Evolutionary conservation across 2,329 filamentous ascomycete genomes (phyloP).

Genomic region (Cladosporium sp.): DNA sequence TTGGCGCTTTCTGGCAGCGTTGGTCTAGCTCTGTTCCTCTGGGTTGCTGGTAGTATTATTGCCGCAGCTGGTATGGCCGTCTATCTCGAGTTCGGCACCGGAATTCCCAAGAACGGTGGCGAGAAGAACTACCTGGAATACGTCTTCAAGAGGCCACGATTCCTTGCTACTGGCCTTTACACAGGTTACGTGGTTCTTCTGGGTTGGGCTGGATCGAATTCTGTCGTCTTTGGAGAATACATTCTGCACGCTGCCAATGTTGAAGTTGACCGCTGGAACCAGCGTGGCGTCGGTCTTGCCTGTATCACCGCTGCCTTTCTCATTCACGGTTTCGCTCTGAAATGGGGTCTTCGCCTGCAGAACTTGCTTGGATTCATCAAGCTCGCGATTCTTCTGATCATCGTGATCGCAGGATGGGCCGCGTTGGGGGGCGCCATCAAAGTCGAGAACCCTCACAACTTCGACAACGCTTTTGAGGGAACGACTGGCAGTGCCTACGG

Average conservation of each 20-base stretch:
- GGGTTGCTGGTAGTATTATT: slow-evolving; percentile 60
- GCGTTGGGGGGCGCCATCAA: slow-evolving; percentile 59
- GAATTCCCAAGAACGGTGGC: slow-evolving; percentile 60
- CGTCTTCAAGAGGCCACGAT: slow-evolving; percentile 57
- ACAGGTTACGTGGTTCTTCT: slow-evolving; percentile 59
- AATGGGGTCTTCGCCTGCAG: slow-evolving; percentile 64
- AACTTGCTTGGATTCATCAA: slow-evolving; percentile 64
- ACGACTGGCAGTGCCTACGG: slow-evolving; percentile 64
- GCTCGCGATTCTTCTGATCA: slow-evolving; percentile 61
- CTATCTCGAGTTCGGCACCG: slow-evolving; percentile 63
- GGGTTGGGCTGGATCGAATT: slow-evolving; percentile 64
- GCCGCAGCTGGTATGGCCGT: slow-evolving; percentile 60
- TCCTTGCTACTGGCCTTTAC: slow-evolving; percentile 59
- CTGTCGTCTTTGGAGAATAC: slow-evolving; percentile 67
- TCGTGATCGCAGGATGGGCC: slow-evolving; percentile 58
- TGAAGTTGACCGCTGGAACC: slow-evolving; percentile 62
- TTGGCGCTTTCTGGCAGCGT: slow-evolving; percentile 55
- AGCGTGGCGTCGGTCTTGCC: slow-evolving; percentile 62
- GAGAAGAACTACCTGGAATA: slow-evolving; percentile 67
- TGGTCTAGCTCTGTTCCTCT: slow-evolving; percentile 60
- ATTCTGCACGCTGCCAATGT: slow-evolving; percentile 62
- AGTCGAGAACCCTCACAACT: slow-evolving; percentile 60
- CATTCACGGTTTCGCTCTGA: slow-evolving; percentile 60
- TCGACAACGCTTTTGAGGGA: slow-evolving; percentile 60
- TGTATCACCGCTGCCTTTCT: slow-evolving; percentile 63